Base-by-base conservation (phyloP, 2,329 filamentous ascomycete genomes). In the Pseudogymnoascus sp. region DNA sequence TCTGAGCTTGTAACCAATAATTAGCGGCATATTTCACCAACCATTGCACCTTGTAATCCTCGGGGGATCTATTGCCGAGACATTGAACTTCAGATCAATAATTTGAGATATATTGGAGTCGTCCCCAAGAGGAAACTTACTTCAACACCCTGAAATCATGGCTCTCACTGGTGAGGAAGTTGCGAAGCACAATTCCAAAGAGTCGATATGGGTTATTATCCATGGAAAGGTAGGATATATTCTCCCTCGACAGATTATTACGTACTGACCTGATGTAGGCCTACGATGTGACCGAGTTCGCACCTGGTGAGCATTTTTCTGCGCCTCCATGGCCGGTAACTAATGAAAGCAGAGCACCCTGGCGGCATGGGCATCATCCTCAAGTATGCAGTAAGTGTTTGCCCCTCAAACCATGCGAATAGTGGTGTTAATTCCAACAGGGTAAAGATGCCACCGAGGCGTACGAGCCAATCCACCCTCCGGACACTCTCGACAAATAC, bases 361-460 rank as follows among this genome's bases (percentile, higher is more conserved):
- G 92, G 92, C 64, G 92, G 90, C 37, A 82, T 86, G 67, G 94
- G 93, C 72, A 95, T 97, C 73, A 97, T 99, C 70, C 83, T 99
- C 66, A 96, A 96, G 78, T 96, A 97, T 76, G 92, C 92, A 31
- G 82, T 83, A 72, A 65, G 80, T 67, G 11, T 21, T 6, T 62
- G 40, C 26, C n/a, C 50, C 2, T 37, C 24, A 24, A 29, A 35
- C 58, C 54, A 33, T 36, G 17, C n/a, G 13, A 10, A 15, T 47
- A 11, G 24, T 17, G 26, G 40, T 33, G 29, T 57, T 29, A 41
- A n/a, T 36, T 21, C 24, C 33, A 50, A 15, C 41, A 71, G 71
- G 92, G 92, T 69, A 95, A 93, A 80, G 92, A 97, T 79, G 92
- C 92, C 39, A 95, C 92, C 36, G 89, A 92, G 73, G 91, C 91